A percentile compares a stretch with the other conserved stretches of the same genome.
Evolutionary conservation across 768 basidiomycete genomes (phyloP).

Genomic region (Melanogaster broomeanus): DNA sequence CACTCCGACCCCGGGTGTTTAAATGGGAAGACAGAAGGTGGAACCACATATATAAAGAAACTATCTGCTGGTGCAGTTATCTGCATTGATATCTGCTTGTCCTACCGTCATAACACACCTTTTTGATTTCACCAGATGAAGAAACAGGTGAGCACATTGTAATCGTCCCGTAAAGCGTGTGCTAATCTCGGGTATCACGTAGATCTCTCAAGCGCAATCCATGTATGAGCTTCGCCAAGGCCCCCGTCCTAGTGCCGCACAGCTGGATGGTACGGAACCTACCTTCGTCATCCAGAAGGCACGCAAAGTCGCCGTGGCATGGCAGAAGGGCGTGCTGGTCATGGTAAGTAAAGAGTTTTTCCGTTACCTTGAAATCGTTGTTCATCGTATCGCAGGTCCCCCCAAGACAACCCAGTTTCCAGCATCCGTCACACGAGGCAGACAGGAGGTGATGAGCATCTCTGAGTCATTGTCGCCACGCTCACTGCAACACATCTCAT

Average conservation of each 20-base stretch:
- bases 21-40: conserved; percentile 2
- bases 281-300: conserved; percentile 27
- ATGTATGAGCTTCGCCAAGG: conserved; percentile 13
- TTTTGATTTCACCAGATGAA: conserved; percentile 25
- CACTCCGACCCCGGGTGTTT: background rate
- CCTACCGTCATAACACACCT: conserved; percentile 22
- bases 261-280: conserved; percentile 6
- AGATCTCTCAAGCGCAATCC: conserved; percentile 17
- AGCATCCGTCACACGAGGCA: conserved; percentile 21
- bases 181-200: conserved; percentile 18
- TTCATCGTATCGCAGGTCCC: conserved; percentile 24
- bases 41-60: conserved; percentile 16
- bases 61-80: conserved; percentile 9
- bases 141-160: conserved; percentile 14
- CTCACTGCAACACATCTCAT: conserved; percentile 13
- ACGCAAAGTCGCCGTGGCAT: conserved; percentile 16
- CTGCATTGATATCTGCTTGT: conserved; percentile 9
- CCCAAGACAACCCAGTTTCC: conserved; percentile 13
- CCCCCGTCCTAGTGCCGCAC: conserved; percentile 2
- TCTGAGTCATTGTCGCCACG: conserved; percentile 9
- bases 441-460: conserved; percentile 11
- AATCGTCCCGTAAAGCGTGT: conserved; percentile 19
- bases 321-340: conserved; percentile 23
- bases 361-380: background rate
- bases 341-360: conserved; percentile 15